Conservation (phyloP, 306 rosid genomes). For the Dalbergia cochinchinensis region DNA sequence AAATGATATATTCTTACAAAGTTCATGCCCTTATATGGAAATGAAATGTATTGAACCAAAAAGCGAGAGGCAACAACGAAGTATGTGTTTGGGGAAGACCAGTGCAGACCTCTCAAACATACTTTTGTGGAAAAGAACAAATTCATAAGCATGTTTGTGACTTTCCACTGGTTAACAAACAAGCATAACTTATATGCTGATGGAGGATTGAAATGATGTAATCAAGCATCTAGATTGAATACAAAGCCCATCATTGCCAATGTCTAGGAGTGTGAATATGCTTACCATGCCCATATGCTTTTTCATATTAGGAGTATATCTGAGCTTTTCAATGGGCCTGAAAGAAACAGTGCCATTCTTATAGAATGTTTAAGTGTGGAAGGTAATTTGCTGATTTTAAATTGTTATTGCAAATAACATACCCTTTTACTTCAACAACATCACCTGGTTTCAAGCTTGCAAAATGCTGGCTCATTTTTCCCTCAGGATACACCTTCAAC, state of each 20-base stretch:
- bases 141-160: conserved; percentile 30
- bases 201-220: conserved; percentile 23
- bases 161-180: conserved; percentile 28
- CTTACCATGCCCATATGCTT: conserved; percentile 97
- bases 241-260: conserved; percentile 32
- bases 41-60: conserved; percentile 21
- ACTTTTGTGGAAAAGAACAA: conserved; percentile 18
- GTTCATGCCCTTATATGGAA: conserved; percentile 22
- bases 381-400: conserved; percentile 35
- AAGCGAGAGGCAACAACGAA: conserved; percentile 24
- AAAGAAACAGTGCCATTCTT: conserved; percentile 41
- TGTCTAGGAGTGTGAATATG: conserved; percentile 18
- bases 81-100: conserved; percentile 3
- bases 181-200: conserved; percentile 22
- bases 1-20: conserved; percentile 32
- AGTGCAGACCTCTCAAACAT: conserved; percentile 23
- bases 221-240: not conserved
- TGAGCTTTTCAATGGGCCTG: conserved; percentile 96
- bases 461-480: conserved; percentile 98
- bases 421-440: conserved; percentile 98
- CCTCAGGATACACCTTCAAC: conserved; percentile 90
- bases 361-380: conserved; percentile 39
- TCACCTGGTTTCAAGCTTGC: conserved; percentile 98
- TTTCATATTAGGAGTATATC: conserved; percentile 94
- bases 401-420: conserved; percentile 40